Evolutionary conservation across 2,329 filamentous ascomycete genomes (phyloP).

Genomic region (Neopestalotiopsis clavispora): DNA sequence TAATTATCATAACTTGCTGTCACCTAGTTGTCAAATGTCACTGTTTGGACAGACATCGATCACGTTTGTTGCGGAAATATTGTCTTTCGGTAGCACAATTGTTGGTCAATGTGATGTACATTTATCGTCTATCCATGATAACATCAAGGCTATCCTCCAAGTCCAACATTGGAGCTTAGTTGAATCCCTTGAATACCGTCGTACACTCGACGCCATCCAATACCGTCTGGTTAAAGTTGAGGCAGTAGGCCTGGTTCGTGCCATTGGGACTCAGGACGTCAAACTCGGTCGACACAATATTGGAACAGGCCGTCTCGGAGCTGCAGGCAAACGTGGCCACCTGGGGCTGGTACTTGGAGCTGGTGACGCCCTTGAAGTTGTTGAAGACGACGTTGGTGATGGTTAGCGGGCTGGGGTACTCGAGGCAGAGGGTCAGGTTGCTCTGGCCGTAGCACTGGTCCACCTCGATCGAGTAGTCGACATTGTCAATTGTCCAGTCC

Average conservation of each 20-base stretch:
- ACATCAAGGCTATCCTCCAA: background rate
- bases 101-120: no score
- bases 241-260: slow-evolving; percentile 13
- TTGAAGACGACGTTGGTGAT: slow-evolving; percentile 59
- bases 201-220: slow-evolving; percentile 15
- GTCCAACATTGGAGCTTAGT: background rate
- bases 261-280: slow-evolving; percentile 16
- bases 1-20: no score
- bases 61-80: no score
- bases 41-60: no score
- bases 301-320: slow-evolving; percentile 17
- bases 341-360: slow-evolving; percentile 23
- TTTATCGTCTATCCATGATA: background rate
- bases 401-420: slow-evolving; percentile 58
- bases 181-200: slow-evolving; percentile 16
- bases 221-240: slow-evolving; percentile 15
- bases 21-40: no score
- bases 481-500: slow-evolving; percentile 59
- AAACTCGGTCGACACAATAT: slow-evolving; percentile 17
- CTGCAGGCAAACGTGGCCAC: slow-evolving; percentile 27
- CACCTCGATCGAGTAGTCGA: slow-evolving; percentile 67
- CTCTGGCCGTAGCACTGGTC: slow-evolving; percentile 33
- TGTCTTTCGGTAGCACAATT: no score
- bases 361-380: slow-evolving; percentile 57
- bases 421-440: slow-evolving; percentile 62